Base-by-base conservation (phyloP, 192 early-diverging fungal species). In the Coemansia sp. region DNA sequence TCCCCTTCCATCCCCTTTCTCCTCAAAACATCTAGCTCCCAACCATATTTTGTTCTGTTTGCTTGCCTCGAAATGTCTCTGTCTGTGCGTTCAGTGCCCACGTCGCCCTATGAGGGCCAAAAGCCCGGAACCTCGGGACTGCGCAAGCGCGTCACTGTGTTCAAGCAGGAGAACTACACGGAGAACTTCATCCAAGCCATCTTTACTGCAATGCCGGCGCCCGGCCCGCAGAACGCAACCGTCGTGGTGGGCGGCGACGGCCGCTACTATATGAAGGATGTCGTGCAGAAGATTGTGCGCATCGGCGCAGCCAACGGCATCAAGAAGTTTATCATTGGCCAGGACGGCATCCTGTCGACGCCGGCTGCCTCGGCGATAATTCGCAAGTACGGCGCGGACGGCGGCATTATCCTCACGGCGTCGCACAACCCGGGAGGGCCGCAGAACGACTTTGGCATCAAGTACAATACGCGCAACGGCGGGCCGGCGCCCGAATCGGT, bases 341-440 rank as follows among this genome's bases (percentile, higher is more conserved):
- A 89, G 57, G 77, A 97, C 71, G 91, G 92, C 51, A 97, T 98
- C 58, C 71, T 98, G 28, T 95, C 93, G 9, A 98, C 96, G 7
- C 95, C 95, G 6, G 94, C 94, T 29, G 93, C 91, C 5, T 98
- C 97, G 6, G 91, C 96, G 60, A 64, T 97, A 32, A 97, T 98
- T 62, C 87, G 93, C 59, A 89, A 89, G 62, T 81, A 80, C 73
- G 82, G 91, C 59, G 93, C 95, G 35, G 92, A 92, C 35, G 94
- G 91, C 68, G 96, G 95, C 47, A 96, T 98, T 48, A 84, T 98
- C 46, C 78, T 98, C 62, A 97, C 95, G n/a, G 97, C 97, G 11
- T 96, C 94, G 27, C 97, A 98, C 83, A 98, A 98, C 81, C 95
- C 97, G 18, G 97, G 97, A 49, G 97, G 97, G 47, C 97, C 97